A percentile compares a stretch with the other conserved stretches of the same genome.
Conservation (phyloP, 805 yeast genomes). For the Metschnikowia chrysomelidarum region DNA sequence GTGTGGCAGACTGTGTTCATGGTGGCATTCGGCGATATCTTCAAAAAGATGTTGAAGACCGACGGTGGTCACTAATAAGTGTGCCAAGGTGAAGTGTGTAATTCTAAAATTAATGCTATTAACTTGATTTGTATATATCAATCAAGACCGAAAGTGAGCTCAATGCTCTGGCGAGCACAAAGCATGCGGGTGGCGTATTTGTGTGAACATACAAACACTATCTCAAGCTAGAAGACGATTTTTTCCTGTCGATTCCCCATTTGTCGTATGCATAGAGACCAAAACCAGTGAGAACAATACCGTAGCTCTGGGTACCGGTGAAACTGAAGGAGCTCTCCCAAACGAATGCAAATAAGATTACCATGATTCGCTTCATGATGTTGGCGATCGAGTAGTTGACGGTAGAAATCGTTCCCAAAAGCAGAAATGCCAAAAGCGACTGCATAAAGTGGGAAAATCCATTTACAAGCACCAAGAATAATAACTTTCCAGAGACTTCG, state of each 20-base stretch:
- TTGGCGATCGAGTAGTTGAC: slow-evolving; percentile 79
- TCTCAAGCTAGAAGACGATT: slow-evolving; percentile 1
- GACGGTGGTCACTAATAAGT: slow-evolving; percentile 27
- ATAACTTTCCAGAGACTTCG: slow-evolving; percentile 31
- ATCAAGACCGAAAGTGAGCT: neutral
- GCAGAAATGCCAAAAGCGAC: slow-evolving; percentile 71
- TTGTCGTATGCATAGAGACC: slow-evolving; percentile 44
- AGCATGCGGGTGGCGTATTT: neutral
- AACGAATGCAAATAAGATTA: slow-evolving; percentile 61
- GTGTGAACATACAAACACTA: neutral
- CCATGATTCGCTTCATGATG: slow-evolving; percentile 69
- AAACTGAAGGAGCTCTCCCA: slow-evolving; percentile 50
- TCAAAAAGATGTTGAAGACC: slow-evolving; percentile 41
- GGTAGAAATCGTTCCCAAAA: slow-evolving; percentile 69
- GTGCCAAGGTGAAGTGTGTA: neutral
- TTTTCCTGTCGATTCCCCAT: slow-evolving; percentile 31
- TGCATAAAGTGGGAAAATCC: slow-evolving; percentile 71
- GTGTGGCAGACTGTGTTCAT: slow-evolving; percentile 98
- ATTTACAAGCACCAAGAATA: slow-evolving; percentile 50
- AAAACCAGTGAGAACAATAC: slow-evolving; percentile 34
- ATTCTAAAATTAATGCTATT: neutral
- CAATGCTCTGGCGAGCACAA: too few relatives aligned
- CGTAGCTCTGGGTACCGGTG: slow-evolving; percentile 32
- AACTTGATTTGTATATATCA: neutral
- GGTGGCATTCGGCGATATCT: slow-evolving; percentile 96